Evolutionary conservation across 164 flowering plant species (phyloP).

Genomic region (Stephania cephalantha): DNA sequence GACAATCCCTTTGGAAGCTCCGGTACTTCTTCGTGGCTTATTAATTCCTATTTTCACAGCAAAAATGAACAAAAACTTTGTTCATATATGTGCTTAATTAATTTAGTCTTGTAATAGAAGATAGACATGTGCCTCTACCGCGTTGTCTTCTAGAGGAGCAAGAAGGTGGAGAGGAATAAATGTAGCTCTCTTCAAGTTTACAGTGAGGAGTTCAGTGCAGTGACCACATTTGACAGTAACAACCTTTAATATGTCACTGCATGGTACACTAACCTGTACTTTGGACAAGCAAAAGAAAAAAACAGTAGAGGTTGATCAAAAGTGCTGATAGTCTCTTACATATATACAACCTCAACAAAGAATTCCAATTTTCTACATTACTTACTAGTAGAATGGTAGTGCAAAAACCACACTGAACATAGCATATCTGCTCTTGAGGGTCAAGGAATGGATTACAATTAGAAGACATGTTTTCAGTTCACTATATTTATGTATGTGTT

Average conservation of each 20-base stretch:
- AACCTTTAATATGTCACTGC: slow-evolving; percentile 56
- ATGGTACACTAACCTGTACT: slow-evolving; percentile 81
- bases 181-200: slow-evolving; percentile 70
- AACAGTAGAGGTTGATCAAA: background rate
- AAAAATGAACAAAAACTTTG: background rate
- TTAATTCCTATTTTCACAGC: slow-evolving; percentile 29
- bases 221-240: slow-evolving; percentile 88
- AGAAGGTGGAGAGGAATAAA: slow-evolving; percentile 61
- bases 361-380: background rate
- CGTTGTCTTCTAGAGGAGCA: slow-evolving; percentile 40
- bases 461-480: slow-evolving; percentile 36
- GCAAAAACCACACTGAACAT: slow-evolving; percentile 85
- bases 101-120: background rate
- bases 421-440: slow-evolving; percentile 70
- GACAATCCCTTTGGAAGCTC: slow-evolving; percentile 17
- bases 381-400: slow-evolving; percentile 67
- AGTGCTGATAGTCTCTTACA: background rate
- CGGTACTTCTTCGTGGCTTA: slow-evolving; percentile 19
- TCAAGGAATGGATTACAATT: slow-evolving; percentile 45
- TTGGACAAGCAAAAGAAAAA: background rate
- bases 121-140: slow-evolving; percentile 6
- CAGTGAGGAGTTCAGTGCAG: slow-evolving; percentile 71
- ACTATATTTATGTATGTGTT: background rate
- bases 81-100: background rate
- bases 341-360: background rate